phyloP scores from a whole-genome alignment of 2,329 filamentous ascomycete species.

The Aspergillus pseudotamarii region DNA sequence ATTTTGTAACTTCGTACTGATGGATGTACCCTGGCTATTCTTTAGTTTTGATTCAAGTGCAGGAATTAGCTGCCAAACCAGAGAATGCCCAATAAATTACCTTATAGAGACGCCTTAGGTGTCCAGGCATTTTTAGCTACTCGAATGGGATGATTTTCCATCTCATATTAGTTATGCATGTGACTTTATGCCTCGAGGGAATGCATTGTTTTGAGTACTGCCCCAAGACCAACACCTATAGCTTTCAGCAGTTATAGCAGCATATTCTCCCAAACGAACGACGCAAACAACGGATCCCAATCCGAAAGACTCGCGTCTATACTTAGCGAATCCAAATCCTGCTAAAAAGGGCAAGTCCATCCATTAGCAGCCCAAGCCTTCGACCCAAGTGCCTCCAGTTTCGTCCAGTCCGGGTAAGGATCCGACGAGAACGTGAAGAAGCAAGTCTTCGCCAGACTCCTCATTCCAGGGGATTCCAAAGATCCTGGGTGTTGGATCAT shows the following conservation, averaged over 20 bases:
- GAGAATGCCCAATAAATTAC: no score
- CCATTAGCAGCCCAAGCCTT: background rate
- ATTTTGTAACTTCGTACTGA: conserved; percentile 16
- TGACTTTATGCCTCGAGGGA: background rate
- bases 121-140: no score
- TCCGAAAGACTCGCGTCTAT: background rate
- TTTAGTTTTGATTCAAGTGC: no score
- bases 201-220: no score
- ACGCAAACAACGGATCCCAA: background rate
- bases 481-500: background rate
- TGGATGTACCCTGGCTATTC: no score
- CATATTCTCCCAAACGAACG: background rate
- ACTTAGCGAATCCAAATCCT: no score
- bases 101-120: no score
- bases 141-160: no score
- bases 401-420: background rate
- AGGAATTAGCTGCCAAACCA: background rate
- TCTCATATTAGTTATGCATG: background rate
- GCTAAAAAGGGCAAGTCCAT: background rate
- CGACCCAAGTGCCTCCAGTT: background rate
- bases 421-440: background rate
- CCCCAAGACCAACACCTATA: no score
- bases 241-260: background rate
- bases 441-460: background rate
- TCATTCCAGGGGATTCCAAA: background rate